Percentiles rank a stretch among this genome's conserved stretches.
Conservation (phyloP, 2,329 filamentous ascomycete species). For the Verticillium zaregamsianum region DNA sequence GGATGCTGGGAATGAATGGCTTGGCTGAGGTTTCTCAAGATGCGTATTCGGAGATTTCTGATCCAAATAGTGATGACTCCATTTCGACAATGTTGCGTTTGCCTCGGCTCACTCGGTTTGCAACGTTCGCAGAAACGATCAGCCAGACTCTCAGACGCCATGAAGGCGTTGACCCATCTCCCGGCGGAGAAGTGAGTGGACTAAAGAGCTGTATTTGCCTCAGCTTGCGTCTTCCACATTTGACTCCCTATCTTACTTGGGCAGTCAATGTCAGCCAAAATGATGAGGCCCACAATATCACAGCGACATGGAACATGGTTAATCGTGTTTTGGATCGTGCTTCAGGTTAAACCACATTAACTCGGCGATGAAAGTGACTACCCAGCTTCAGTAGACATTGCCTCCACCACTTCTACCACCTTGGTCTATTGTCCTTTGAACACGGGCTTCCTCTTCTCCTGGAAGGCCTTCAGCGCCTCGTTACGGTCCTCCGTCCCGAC, state of each 20-base stretch:
- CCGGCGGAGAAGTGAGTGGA: no score
- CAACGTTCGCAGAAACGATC: background rate
- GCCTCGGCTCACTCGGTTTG: background rate
- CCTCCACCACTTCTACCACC: background rate
- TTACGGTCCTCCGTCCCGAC: constrained; percentile 79
- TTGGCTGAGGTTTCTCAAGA: background rate
- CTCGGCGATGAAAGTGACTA: no score
- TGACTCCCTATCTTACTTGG: no score
- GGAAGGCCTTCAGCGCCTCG: constrained; percentile 84
- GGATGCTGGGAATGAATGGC: background rate
- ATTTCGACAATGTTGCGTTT: background rate
- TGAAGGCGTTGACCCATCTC: no score
- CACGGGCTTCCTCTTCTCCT: constrained; percentile 56
- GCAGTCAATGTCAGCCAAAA: no score
- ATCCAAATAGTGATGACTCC: background rate
- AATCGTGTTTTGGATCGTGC: no score
- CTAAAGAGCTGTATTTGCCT: no score
- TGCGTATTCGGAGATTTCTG: background rate
- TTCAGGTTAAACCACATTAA: no score
- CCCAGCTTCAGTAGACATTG: background rate
- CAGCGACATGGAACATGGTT: no score
- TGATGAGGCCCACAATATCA: no score
- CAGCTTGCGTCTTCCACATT: no score
- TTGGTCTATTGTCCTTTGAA: constrained; percentile 47
- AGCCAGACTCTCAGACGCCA: no score